phyloP scores from a whole-genome alignment of 805 yeast genomes.

The Hanseniaspora occidentalis region DNA sequence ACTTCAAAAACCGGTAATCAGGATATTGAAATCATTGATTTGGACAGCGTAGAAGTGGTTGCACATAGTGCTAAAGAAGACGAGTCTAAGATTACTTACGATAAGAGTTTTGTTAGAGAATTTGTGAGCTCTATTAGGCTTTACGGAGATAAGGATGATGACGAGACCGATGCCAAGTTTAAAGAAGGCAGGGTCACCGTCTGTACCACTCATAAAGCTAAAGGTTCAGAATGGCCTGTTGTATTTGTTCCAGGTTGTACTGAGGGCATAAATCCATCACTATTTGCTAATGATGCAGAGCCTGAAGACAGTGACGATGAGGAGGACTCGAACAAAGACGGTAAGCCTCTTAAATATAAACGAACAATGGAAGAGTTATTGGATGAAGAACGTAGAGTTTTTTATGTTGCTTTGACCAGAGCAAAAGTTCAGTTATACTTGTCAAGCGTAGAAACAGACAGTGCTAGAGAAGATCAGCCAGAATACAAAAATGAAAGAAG shows the following conservation, averaged over 20 bases:
- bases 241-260: slow-evolving; percentile 69
- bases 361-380: slow-evolving; percentile 17
- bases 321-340: slow-evolving; percentile 12
- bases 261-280: slow-evolving; percentile 55
- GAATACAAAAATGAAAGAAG: slow-evolving; percentile 7
- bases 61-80: slow-evolving; percentile 12
- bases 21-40: not conserved
- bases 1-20: slow-evolving; percentile 4
- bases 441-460: slow-evolving; percentile 17
- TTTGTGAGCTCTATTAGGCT: slow-evolving; percentile 5
- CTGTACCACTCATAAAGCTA: slow-evolving; percentile 84
- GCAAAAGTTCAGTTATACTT: slow-evolving; percentile 50
- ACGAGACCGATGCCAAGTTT: slow-evolving; percentile 12
- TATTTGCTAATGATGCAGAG: slow-evolving; percentile 28
- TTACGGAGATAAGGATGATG: slow-evolving; percentile 5
- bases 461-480: slow-evolving; percentile 10
- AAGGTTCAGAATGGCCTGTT: slow-evolving; percentile 92
- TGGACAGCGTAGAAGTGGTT: slow-evolving; percentile 10
- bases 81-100: slow-evolving; percentile 7
- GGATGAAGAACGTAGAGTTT: slow-evolving; percentile 72
- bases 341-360: slow-evolving; percentile 7
- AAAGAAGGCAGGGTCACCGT: slow-evolving; percentile 31
- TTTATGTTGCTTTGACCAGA: slow-evolving; percentile 83
- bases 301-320: slow-evolving; percentile 16
- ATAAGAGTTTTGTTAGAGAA: slow-evolving; percentile 5